A percentile compares a stretch with the other conserved stretches of the same genome.
Evolutionary conservation across 2,329 filamentous ascomycete species (phyloP).

Genomic region (Alternaria novae-zelandiae): DNA sequence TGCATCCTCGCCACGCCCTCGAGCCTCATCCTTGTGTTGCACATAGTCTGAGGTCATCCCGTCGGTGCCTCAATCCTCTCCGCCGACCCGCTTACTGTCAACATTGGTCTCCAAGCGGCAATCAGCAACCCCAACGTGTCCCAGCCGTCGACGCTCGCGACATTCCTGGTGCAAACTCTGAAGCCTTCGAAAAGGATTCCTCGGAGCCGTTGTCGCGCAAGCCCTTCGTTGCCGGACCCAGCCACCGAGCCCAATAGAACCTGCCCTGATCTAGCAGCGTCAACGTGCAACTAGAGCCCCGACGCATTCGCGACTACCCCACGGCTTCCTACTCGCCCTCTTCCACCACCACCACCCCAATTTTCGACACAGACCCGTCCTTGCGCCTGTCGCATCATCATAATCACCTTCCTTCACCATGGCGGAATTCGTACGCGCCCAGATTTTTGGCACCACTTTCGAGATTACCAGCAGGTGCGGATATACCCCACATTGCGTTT

Average conservation of each 20-base stretch:
- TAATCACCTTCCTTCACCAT: constrained; percentile 62
- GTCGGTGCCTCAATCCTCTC: constrained; percentile 25
- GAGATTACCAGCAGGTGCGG: constrained; percentile 96
- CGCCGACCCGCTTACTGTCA: constrained; percentile 21
- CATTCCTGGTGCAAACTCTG: constrained; percentile 13
- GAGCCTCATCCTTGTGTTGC: constrained; percentile 30
- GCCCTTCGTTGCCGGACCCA: constrained; percentile 21
- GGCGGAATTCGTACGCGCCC: constrained; percentile 98
- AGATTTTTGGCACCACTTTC: constrained; percentile 99
- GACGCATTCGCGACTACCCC: constrained; percentile 19
- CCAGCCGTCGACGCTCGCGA: background rate
- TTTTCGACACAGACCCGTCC: constrained; percentile 11
- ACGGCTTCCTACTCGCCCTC: constrained; percentile 21
- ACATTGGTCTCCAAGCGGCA: constrained; percentile 8
- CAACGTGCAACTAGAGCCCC: constrained; percentile 35
- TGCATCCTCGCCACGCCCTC: constrained; percentile 24
- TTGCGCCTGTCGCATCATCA: constrained; percentile 30
- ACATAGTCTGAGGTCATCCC: constrained; percentile 7
- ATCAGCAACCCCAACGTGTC: background rate
- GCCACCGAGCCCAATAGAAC: constrained; percentile 21
- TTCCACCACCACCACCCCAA: constrained; percentile 7
- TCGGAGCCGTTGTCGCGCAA: constrained; percentile 13
- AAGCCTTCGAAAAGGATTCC: background rate
- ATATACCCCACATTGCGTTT: constrained; percentile 32
- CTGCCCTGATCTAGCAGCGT: constrained; percentile 26